Base-by-base conservation (phyloP, 768 basidiomycete species). In the Mycena vitilis region DNA sequence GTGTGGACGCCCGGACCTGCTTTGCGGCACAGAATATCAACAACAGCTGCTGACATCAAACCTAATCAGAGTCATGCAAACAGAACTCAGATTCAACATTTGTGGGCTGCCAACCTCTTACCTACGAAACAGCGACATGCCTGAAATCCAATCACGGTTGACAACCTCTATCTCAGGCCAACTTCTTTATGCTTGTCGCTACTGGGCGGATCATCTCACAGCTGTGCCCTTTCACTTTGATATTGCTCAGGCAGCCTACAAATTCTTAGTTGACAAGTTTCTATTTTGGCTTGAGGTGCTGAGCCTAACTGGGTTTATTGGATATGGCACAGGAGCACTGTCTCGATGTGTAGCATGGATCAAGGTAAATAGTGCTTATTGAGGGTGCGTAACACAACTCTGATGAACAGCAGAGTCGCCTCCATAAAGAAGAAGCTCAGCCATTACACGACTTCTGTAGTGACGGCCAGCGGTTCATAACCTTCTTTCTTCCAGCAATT, bases 211-310 rank as follows among this genome's bases (percentile, higher is more conserved):
- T n/a, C 64, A 65, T 48, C 34, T 65, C 2, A 22, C 18, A 3
- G 2, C 16, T 16, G 23, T n/a, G 0, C 4, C 61, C 5, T 25
- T 55, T 30, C 22, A 47, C 2, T 0, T 1, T 23, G 6, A n/a
- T 0, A 2, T 2, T 23, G 62, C 44, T 18, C 5, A 47, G 20
- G n/a, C 0, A 4, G 36, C 5, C 0, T 10, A 2, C 8, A 48
- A 58, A 42, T 47, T 63, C 2, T 34, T 68, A 1, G 23, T 4
- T 1, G 1, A 48, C 4, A 56, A 61, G 9, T 57, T 58, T 11
- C 16, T 62, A 15, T 68, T 63, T 25, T 68, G 67, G 67, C 47
- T 68, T 4, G 67, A 68, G 34, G 61, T 52, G 7, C 4, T 68
- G 34, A 53, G 55, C 25, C 23, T 68, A 8, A 20, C 53, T 7